Percentiles rank a stretch among this genome's conserved stretches.
Evolutionary conservation across 208 protist genomes (phyloP).

Genomic region (Leptomonas pyrrhocoris): DNA sequence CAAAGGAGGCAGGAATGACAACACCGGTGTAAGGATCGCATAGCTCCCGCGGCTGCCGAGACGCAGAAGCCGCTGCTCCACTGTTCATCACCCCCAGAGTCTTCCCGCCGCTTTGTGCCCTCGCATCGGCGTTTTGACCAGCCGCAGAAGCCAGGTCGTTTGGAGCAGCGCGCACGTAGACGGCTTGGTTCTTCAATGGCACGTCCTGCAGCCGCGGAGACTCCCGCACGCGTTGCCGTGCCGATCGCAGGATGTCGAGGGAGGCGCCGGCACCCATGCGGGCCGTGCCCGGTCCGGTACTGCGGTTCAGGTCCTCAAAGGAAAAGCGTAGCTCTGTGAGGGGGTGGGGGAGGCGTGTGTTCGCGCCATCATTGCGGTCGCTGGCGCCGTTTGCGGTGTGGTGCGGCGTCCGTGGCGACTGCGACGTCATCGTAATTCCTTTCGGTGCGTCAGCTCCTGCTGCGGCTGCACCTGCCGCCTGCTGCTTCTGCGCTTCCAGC

Average conservation of each 20-base stretch:
- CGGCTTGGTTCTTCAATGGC: slow-evolving; percentile 11
- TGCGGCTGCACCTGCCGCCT: neutral
- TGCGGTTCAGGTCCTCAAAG: slow-evolving; percentile 17
- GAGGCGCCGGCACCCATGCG: slow-evolving; percentile 10
- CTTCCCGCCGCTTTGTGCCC: neutral
- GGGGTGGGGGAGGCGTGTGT: neutral
- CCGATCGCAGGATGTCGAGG: slow-evolving; percentile 21
- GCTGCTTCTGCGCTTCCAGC: neutral
- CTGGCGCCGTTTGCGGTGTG: neutral
- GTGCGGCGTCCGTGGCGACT: neutral
- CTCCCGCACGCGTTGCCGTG: slow-evolving; percentile 16
- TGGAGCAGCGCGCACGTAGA: slow-evolving; percentile 33
- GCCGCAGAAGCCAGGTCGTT: neutral
- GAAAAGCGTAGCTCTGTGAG: slow-evolving; percentile 22
- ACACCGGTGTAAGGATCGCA: slow-evolving; percentile 30
- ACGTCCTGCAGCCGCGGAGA: slow-evolving; percentile 25
- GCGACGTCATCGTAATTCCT: neutral
- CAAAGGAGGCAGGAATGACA: slow-evolving; percentile 10
- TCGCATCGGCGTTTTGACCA: neutral
- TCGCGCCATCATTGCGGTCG: neutral
- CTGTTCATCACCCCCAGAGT: neutral
- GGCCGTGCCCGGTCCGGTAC: slow-evolving; percentile 10
- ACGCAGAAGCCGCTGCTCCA: neutral
- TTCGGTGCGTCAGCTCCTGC: neutral
- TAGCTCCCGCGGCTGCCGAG: neutral